A percentile compares a stretch with the other conserved stretches of the same genome.
These are phyloP conservation scores for Grosmannia penicillata DNA, from an alignment of 2,329 filamentous ascomycete species.

Conservation along the genomic window DNA sequence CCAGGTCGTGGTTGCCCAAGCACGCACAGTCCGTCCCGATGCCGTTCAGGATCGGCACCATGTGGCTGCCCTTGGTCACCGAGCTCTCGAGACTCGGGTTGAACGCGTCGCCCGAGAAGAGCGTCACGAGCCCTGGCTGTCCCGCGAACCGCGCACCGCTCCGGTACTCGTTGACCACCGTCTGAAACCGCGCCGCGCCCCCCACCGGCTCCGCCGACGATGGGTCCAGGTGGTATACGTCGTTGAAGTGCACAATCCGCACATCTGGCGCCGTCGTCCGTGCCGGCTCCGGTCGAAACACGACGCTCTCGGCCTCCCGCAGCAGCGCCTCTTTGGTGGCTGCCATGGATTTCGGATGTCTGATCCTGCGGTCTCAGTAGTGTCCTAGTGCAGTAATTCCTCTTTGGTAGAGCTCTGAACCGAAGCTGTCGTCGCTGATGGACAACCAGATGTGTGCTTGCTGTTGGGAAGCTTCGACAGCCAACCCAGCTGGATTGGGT, in stretches of 20 bases:
- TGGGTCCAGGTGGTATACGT: constrained; percentile 78
- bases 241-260: constrained; percentile 80
- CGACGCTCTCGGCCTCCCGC: constrained; percentile 10
- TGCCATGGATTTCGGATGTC: too few relatives aligned
- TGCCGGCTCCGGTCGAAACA: constrained; percentile 16
- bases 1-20: constrained; percentile 83
- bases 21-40: constrained; percentile 70
- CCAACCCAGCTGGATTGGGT: too few relatives aligned
- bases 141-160: constrained; percentile 41
- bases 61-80: constrained; percentile 80
- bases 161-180: constrained; percentile 61
- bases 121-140: constrained; percentile 54
- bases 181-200: constrained; percentile 68
- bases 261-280: constrained; percentile 42
- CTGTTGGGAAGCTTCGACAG: too few relatives aligned
- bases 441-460: too few relatives aligned
- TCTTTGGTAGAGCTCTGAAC: too few relatives aligned
- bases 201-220: constrained; percentile 69
- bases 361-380: too few relatives aligned
- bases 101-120: constrained; percentile 88
- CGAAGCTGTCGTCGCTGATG: too few relatives aligned
- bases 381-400: too few relatives aligned
- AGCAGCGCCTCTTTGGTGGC: neutral
- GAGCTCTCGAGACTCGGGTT: constrained; percentile 82
- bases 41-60: constrained; percentile 72